A percentile compares a stretch with the other conserved stretches of the same genome.
Conservation (phyloP, 805 yeast genomes). For the Hanseniaspora mollemarum region DNA sequence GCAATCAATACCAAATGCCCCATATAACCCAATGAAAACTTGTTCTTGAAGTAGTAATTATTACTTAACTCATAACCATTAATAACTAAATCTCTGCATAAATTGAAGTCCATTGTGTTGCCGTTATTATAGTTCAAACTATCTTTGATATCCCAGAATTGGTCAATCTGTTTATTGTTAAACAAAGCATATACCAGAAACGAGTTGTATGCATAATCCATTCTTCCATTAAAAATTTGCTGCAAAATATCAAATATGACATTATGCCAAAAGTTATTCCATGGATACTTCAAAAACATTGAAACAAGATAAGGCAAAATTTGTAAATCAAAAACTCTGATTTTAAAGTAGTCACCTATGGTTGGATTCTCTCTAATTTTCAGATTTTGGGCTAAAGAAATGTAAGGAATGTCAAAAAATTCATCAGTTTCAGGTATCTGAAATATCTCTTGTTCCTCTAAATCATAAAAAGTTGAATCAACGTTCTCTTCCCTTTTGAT, state of each 20-base stretch:
- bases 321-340: slow-evolving; percentile 62
- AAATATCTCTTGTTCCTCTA: slow-evolving; percentile 18
- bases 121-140: background rate
- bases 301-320: slow-evolving; percentile 56
- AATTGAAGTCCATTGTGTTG: slow-evolving; percentile 47
- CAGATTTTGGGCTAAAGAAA: slow-evolving; percentile 31
- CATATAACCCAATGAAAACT: slow-evolving; percentile 80
- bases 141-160: background rate
- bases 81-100: slow-evolving; percentile 46
- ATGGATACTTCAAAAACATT: slow-evolving; percentile 75
- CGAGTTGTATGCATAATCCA: slow-evolving; percentile 76
- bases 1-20: slow-evolving; percentile 92
- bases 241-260: slow-evolving; percentile 95
- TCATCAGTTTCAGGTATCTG: slow-evolving; percentile 27
- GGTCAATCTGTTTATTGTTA: slow-evolving; percentile 15
- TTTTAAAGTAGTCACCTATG: slow-evolving; percentile 79
- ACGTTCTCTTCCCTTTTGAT: slow-evolving; percentile 15
- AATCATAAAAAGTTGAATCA: slow-evolving; percentile 30
- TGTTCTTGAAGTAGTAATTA: slow-evolving; percentile 46
- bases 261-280: slow-evolving; percentile 95
- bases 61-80: slow-evolving; percentile 52
- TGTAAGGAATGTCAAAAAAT: slow-evolving; percentile 29
- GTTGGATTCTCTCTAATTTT: slow-evolving; percentile 48
- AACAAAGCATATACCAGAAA: slow-evolving; percentile 41
- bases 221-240: slow-evolving; percentile 79